Evolutionary conservation across 2,329 filamentous ascomycete species (phyloP).

Genomic region (Talaromyces pinophilus): DNA sequence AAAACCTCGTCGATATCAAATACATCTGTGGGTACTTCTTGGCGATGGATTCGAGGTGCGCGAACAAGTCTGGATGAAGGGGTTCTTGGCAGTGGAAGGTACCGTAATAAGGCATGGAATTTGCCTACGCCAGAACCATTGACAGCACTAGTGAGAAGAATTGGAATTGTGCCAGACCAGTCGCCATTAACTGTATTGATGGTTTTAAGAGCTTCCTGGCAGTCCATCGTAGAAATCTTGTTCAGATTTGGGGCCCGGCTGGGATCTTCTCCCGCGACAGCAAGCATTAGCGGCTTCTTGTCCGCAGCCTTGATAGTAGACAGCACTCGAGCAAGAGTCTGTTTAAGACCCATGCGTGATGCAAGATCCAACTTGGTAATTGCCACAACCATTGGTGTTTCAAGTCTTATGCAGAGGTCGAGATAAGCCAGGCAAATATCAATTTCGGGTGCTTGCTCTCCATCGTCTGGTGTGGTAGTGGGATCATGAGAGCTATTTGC

Average conservation of each 20-base stretch:
- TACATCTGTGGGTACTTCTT: conserved; percentile 61
- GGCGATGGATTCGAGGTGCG: conserved; percentile 23
- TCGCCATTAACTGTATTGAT: conserved; percentile 46
- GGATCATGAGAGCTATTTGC: conserved; percentile 67
- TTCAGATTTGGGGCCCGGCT: conserved; percentile 57
- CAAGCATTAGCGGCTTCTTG: conserved; percentile 71
- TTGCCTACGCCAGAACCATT: conserved; percentile 79
- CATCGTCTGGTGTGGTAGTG: conserved; percentile 27
- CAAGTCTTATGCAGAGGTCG: conserved; percentile 78
- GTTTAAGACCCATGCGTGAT: conserved; percentile 68
- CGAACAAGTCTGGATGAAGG: conserved; percentile 30
- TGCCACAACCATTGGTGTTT: conserved; percentile 74
- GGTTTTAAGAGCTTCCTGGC: conserved; percentile 59
- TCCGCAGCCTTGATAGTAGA: conserved; percentile 75
- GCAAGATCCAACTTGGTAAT: conserved; percentile 92
- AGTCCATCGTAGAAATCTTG: conserved; percentile 58
- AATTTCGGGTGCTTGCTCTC: conserved; percentile 52
- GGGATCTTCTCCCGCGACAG: conserved; percentile 46
- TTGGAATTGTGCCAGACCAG: conserved; percentile 66
- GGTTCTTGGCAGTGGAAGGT: conserved; percentile 66
- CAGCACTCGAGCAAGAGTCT: conserved; percentile 71
- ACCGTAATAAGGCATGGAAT: conserved; percentile 76
- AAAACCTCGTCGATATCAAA: conserved; percentile 95
- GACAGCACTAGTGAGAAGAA: conserved; percentile 83
- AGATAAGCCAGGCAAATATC: conserved; percentile 79